phyloP scores from a whole-genome alignment of 2,329 filamentous ascomycete species.

The Dactylonectria macrodidyma region DNA sequence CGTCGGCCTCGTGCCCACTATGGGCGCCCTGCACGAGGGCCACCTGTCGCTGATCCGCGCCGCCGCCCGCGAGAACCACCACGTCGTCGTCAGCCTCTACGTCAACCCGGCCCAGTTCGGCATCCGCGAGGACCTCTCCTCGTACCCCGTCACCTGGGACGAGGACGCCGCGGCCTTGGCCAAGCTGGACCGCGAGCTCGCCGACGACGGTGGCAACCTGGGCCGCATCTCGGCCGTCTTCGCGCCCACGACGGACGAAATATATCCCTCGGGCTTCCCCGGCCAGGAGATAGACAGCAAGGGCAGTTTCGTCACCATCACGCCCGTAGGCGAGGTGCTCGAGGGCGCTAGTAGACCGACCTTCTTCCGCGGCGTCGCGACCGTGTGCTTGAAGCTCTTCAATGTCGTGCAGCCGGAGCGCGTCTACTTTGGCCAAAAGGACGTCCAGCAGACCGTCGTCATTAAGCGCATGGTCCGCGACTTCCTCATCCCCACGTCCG shows the following conservation, averaged over 20 bases:
- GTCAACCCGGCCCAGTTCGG: constrained; percentile 99
- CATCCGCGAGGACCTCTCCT: constrained; percentile 86
- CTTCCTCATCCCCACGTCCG: constrained; percentile 83
- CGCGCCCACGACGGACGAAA: constrained; percentile 83
- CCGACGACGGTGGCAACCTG: constrained; percentile 68
- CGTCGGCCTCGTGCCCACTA: constrained; percentile 93
- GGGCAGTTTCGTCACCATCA: constrained; percentile 93
- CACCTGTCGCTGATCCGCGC: constrained; percentile 89
- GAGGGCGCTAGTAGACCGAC: constrained; percentile 91
- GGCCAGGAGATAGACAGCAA: constrained; percentile 81
- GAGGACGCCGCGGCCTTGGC: constrained; percentile 79
- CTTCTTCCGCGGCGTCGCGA: constrained; percentile 97
- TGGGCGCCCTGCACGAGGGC: constrained; percentile 96
- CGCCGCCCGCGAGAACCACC: constrained; percentile 86
- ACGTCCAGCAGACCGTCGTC: constrained; percentile 95
- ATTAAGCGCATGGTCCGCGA: constrained; percentile 90
- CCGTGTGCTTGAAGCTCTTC: constrained; percentile 88
- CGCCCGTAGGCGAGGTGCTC: constrained; percentile 83
- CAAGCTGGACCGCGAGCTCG: constrained; percentile 80
- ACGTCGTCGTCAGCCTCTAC: constrained; percentile 93
- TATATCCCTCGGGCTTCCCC: constrained; percentile 89
- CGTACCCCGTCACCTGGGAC: constrained; percentile 93
- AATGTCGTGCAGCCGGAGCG: constrained; percentile 72
- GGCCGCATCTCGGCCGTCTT: constrained; percentile 88
- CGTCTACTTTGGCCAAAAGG: constrained; percentile 97